Evolutionary conservation across 345 rosid genomes (phyloP), one percentile per base, ranked within the genome.

Genomic region (Camelina laxa): DNA sequence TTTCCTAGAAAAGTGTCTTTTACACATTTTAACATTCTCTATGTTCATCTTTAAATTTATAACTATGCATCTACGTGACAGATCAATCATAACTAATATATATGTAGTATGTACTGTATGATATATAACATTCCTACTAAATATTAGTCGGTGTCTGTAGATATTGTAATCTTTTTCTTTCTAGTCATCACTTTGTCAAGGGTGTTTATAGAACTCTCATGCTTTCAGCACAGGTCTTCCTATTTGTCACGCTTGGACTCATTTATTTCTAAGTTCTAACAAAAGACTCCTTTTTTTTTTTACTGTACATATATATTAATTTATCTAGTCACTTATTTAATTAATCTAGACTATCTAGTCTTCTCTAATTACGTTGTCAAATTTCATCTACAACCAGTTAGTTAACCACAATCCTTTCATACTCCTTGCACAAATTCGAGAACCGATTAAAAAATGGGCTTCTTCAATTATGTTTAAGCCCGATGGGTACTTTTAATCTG

Each of bases 191-290:
- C 31, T 60, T 60, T 39, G 17, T 39, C 67, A 62, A 59, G 38
- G 16, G 7, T 48, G 49, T 70, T 47, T 47, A 27, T 33, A 19
- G 12, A 60, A 22, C 22, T 35, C 67, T 35, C 67, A 71, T 60
- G 67, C 59, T 60, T 60, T 49, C 49, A 21, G 50, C 30, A 49
- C 19, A 21, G 38, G 0, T 22, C 7, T 60, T 63, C 44, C 27
- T 9, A 15, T 42, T 12, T 21, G 6, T 3, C 47, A 36, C 30
- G 15, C 47, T 36, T 60, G 16, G 38, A 62, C 51, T 57, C 42
- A n/a, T 57, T 16, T 27, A 27, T 27, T 27, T 27, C 30, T 27
- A 27, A 57, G 33, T 57, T 57, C 61, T 4, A 57, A 31, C 14
- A 33, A 19, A 13, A 14, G 21, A 58, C 22, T 24, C 27, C 22